phyloP scores from a whole-genome alignment of 2,329 filamentous ascomycete genomes.

The Lecanoromycetidae sp. region DNA sequence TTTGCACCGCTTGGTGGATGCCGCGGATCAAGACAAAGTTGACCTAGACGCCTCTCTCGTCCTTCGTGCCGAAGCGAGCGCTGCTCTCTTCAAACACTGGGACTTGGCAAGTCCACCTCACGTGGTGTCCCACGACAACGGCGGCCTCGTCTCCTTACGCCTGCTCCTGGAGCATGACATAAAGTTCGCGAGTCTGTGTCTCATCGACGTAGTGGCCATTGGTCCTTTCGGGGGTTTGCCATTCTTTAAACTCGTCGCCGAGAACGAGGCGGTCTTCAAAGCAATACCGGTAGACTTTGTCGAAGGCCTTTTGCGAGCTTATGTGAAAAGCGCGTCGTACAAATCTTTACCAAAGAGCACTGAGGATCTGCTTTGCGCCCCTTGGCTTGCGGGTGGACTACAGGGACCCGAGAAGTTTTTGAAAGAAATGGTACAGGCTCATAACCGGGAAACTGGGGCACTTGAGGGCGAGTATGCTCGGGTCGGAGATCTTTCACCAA shows the following conservation, averaged over 20 bases:
- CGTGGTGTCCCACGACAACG: slow-evolving; percentile 37
- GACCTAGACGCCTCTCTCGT: slow-evolving; percentile 28
- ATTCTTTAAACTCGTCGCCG: slow-evolving; percentile 32
- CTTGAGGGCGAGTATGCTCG: slow-evolving; percentile 30
- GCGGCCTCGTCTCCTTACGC: slow-evolving; percentile 31
- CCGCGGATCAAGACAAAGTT: slow-evolving; percentile 10
- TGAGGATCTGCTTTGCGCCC: slow-evolving; percentile 28
- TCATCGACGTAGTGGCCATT: slow-evolving; percentile 34
- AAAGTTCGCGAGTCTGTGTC: slow-evolving; percentile 29
- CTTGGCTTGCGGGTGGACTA: slow-evolving; percentile 24
- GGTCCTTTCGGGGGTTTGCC: slow-evolving; percentile 34
- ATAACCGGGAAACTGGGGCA: slow-evolving; percentile 23
- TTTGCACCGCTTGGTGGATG: slow-evolving; percentile 17
- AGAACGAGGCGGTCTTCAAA: slow-evolving; percentile 27
- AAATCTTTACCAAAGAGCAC: slow-evolving; percentile 23
- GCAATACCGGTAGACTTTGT: slow-evolving; percentile 26
- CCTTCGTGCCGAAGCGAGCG: slow-evolving; percentile 29
- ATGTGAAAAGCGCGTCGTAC: slow-evolving; percentile 30
- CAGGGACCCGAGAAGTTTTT: slow-evolving; percentile 25
- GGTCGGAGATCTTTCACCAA: slow-evolving; percentile 27
- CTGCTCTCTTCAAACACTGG: slow-evolving; percentile 30
- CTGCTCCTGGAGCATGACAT: slow-evolving; percentile 29
- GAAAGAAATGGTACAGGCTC: slow-evolving; percentile 30
- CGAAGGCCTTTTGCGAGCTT: slow-evolving; percentile 31
- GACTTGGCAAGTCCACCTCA: slow-evolving; percentile 23